These are phyloP conservation scores for Colletotrichum tropicale DNA, from an alignment of 2,329 filamentous ascomycete species.

Conservation along the genomic window DNA sequence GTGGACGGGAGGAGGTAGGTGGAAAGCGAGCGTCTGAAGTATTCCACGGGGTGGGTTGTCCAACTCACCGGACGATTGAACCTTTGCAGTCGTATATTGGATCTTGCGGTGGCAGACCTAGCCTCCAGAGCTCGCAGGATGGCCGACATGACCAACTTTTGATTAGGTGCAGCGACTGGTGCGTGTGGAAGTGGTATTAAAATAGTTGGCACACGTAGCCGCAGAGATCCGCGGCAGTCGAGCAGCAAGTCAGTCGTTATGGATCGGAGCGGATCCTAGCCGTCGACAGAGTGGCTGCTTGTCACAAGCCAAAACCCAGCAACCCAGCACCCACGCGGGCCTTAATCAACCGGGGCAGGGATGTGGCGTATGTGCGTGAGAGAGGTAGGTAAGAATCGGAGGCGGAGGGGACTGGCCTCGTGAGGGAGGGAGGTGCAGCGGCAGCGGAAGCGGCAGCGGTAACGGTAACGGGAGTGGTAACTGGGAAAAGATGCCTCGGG, in stretches of 20 bases:
- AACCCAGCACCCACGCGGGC: neutral
- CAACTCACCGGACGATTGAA: constrained; percentile 11
- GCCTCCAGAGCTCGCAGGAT: constrained; percentile 22
- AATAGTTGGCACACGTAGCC: constrained; percentile 19
- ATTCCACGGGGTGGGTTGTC: neutral
- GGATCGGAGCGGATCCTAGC: constrained; percentile 10
- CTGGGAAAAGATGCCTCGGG: neutral
- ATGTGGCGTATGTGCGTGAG: neutral
- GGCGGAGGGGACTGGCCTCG: neutral
- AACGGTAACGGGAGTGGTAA: neutral
- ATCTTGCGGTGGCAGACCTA: constrained; percentile 20
- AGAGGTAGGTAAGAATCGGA: neutral
- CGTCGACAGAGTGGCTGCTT: constrained; percentile 8
- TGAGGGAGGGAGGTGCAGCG: neutral
- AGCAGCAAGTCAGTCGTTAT: constrained; percentile 8
- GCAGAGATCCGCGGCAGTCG: constrained; percentile 17
- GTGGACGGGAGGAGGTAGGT: neutral
- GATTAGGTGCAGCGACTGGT: neutral
- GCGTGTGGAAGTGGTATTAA: constrained; percentile 8
- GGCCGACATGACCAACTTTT: constrained; percentile 22
- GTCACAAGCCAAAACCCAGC: constrained; percentile 19
- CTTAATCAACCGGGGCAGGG: constrained; percentile 11
- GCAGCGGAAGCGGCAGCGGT: neutral
- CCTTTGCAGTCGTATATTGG: neutral
- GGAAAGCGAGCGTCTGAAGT: neutral